These are phyloP conservation scores for Dioszegia aurantiaca DNA, from an alignment of 768 basidiomycete species.

Conservation along the genomic window DNA sequence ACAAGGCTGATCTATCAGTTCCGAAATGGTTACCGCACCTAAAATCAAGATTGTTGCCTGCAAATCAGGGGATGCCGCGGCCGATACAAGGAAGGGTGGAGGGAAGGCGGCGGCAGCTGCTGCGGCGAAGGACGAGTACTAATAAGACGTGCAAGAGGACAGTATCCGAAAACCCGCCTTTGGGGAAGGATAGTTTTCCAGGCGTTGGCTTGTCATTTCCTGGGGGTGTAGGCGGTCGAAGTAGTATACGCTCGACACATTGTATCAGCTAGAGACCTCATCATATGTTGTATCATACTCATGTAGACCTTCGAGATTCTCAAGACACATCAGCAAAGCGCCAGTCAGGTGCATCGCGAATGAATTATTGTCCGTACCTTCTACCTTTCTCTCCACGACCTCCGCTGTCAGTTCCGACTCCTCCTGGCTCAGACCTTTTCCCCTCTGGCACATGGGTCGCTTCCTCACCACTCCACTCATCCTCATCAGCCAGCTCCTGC, in stretches of 20 bases:
- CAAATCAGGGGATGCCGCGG: conserved; percentile 87
- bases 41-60: conserved; percentile 98
- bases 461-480: not conserved
- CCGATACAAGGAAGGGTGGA: conserved; percentile 67
- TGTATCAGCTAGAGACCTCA: not conserved
- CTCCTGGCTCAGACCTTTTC: not conserved
- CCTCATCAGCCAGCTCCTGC: conserved; percentile 17
- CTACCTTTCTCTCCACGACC: not conserved
- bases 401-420: not conserved
- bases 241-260: not conserved
- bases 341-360: not conserved
- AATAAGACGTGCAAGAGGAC: not conserved
- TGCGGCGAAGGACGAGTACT: not conserved
- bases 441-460: not conserved
- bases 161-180: too few species aligned
- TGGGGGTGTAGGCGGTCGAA: too few species aligned
- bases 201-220: too few species aligned
- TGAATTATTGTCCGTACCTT: not conserved
- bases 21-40: conserved; percentile 55
- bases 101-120: not conserved
- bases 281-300: too few species aligned
- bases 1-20: conserved; percentile 16
- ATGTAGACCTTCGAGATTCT: conserved; percentile 1
- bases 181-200: too few species aligned
- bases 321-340: not conserved